Evolutionary conservation across 2,329 filamentous ascomycete species (phyloP), one percentile per base, ranked within the genome.

Genomic region (Monosporascus sp.): DNA sequence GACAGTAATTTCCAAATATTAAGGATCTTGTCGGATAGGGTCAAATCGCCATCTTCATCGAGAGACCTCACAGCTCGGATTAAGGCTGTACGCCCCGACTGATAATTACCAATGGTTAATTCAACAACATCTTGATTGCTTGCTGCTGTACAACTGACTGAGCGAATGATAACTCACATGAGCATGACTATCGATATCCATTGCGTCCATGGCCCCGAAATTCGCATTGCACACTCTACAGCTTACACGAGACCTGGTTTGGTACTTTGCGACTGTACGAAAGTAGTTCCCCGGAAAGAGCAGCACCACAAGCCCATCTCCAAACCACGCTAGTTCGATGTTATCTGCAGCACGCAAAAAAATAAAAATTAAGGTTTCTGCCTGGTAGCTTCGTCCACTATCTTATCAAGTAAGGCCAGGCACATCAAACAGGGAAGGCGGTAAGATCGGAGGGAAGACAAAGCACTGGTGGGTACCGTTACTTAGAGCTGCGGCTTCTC

Each of bases 31-130:
- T 78, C 70, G 52, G 70, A 74, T 59, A 70, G 71, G 55, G 63
- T 66, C 52, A 67, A 73, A 17, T 74, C 69, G 38, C 70, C 73
- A 54, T 70, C 74, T 54, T 82, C 77, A 56, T 84, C 80, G 48
- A 84, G 75, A n/a, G 76, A 71, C 66, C 79, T 74, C 31, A 80
- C 77, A 52, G 74, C 73, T 65, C 75, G 77, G 62, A 82, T 73
- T 57, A 83, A 75, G 62, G 73, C 59, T 62, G 63, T 61, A 54
- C 56, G 66, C 55, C 52, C 61, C 35, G 63, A 64, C 66, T 68
- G 52, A 8, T 45, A 48, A 52, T 24, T n/a, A 38, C 37, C 39
- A 54, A 44, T 50, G 37, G 24, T 22, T 18, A 41, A 24, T 43
- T 38, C 37, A 3, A 48, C 45, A 20, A 41, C 38, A n/a, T 44